phyloP scores from a whole-genome alignment of 2,329 filamentous ascomycete species.

The Ophiostoma montium region DNA sequence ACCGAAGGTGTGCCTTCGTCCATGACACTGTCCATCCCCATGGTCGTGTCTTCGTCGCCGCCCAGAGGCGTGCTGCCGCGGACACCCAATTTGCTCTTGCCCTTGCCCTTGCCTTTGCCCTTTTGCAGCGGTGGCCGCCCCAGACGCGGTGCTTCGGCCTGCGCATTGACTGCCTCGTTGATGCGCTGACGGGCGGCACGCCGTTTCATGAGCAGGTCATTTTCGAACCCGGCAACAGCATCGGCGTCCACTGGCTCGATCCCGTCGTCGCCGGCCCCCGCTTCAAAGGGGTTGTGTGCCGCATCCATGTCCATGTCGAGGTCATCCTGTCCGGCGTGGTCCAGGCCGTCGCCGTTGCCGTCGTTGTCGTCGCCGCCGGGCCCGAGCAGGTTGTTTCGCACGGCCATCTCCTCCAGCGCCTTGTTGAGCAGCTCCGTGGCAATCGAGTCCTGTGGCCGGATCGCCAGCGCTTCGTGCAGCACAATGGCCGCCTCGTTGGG shows the following conservation, averaged over 20 bases:
- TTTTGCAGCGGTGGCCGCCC: constrained; percentile 11
- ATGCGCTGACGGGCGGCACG: constrained; percentile 23
- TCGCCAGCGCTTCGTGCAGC: constrained; percentile 71
- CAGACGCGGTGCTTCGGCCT: constrained; percentile 9
- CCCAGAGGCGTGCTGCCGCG: background rate
- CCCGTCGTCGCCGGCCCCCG: constrained; percentile 9
- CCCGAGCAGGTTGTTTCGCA: constrained; percentile 20
- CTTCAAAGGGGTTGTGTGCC: constrained; percentile 13
- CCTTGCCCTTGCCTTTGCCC: constrained; percentile 33
- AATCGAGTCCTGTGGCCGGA: constrained; percentile 66
- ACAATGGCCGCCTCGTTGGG: constrained; percentile 66
- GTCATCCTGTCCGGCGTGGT: background rate
- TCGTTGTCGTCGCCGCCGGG: background rate
- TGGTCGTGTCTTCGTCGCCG: background rate
- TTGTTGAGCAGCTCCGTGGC: constrained; percentile 65
- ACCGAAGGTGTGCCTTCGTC: constrained; percentile 8
- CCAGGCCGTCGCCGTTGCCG: background rate
- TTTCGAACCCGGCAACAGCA: constrained; percentile 34
- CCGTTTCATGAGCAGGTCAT: constrained; percentile 33
- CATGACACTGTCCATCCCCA: background rate
- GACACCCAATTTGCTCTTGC: constrained; percentile 16
- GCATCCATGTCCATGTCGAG: constrained; percentile 13
- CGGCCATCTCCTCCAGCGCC: constrained; percentile 49
- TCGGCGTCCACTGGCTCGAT: constrained; percentile 9
- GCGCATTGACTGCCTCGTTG: constrained; percentile 11